Evolutionary conservation across 345 rosid species (phyloP), one percentile per base, ranked within the genome.

Genomic region (Cardiospermum halicacabum): DNA sequence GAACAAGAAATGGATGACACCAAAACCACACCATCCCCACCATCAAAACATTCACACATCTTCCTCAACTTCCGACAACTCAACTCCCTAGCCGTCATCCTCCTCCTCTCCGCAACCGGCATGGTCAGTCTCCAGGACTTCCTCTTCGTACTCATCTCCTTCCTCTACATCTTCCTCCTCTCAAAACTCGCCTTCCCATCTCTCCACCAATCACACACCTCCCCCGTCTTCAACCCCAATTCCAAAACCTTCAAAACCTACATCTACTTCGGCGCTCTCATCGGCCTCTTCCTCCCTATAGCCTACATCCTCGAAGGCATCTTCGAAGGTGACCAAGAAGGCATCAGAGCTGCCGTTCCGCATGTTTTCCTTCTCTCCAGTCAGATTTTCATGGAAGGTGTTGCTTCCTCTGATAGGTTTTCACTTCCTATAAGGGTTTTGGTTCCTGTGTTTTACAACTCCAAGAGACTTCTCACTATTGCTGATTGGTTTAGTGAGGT

Each of bases 381-480:
- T 68, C 97, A 94, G 77, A 82, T 89, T 56, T 87, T 87, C 79
- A 84, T 89, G 95, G 99, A 94, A 64, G 99, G 97, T 1, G 65
- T 91, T 42, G 85, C 90, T 5, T 81, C 74, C 54, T 82, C 87
- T 0, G 82, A 62, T 24, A 34, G 75, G 63, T 87, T 94, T 60
- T 80, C 97, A n/a, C 71, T 81, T 10, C 96, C 97, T 3, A 69
- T 90, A 21, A 70, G 87, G 31, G 91, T 82, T 22, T 87, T 84
- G 21, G 92, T 94, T 48, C 97, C 97, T 5, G 82, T 91, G 2
- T 75, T 86, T 19, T 94, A 85, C 69, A 94, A 89, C 73, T 76
- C 91, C 0, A 81, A 82, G 80, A 80, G 97, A 79, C 65, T 89
- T 45, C 69, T 85, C 25, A 73, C 89, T 1, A 71, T 91, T 32